Base-by-base conservation (phyloP, 306 rosid genomes). In the Vicia sativa region DNA sequence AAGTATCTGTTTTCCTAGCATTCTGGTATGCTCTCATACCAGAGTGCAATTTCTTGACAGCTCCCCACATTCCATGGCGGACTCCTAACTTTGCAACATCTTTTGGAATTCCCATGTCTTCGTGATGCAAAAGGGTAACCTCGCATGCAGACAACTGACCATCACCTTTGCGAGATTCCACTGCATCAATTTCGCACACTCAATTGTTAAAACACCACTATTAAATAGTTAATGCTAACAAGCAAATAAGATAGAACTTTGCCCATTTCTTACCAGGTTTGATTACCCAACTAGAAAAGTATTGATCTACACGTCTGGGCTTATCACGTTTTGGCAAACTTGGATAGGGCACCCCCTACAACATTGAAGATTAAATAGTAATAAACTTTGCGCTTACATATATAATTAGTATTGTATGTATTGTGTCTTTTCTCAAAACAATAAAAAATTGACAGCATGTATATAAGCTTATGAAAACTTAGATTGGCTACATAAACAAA, bases 21-120 rank as follows among this genome's bases (percentile, higher is more conserved):
- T 85, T 85, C 84, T 90, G 99, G 84, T 95, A 95, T 5, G 89
- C 96, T 81, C 96, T 87, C 92, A 95, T 78, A 75, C 97, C 99
- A 29, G 89, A 77, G 77, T 95, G 96, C 79, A 95, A 68, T 78
- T 90, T 95, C 82, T 88, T 95, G 45, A 95, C 95, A 11, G 97
- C 89, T 65, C 97, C 93, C 99, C 99, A 95, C 99, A 95, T 90
- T 41, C 97, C 99, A 53, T 95, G 99, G 46, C 99, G 99, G 76
- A 95, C 92, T 3, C 95, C 99, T 78, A 88, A 71, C 87, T 95
- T 95, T 0, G 97, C 99, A 68, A 90, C 99, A 52, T 95, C 99
- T 78, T 95, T 95, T 43, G 99, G 99, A 65, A 95, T 95, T 52
- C 99, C 99, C 99, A 95, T 95, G 82, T 95, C 99, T 80, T 95